Evolutionary conservation across 2,329 filamentous ascomycete species (phyloP), one percentile per base, ranked within the genome.

Genomic region (Chrysoporthe deuterocubensis): DNA sequence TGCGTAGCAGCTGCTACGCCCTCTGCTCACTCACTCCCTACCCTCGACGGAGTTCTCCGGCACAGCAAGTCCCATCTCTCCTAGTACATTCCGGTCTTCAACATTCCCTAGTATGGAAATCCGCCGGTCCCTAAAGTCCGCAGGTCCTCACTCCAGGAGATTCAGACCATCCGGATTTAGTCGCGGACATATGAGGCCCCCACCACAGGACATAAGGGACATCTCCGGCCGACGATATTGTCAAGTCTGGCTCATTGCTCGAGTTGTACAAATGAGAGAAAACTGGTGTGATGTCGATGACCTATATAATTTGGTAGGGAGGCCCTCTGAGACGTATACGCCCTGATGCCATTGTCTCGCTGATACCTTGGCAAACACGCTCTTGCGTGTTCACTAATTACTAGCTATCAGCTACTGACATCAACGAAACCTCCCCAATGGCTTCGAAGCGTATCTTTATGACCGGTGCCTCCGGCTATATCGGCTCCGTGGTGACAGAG

Each of bases 391-490:
- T 18, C 26, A 54, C 5, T 13, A 21, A 2, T 4, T 54, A 16
- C 50, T 5, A 34, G 37, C 6, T 5, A 40, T 26, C 26, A 26
- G 26, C 26, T 26, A 9, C 9, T 9, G 21, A 11, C 2, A 32
- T 14, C 9, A 52, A 2, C 48, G 5, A 2, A 44, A 32, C 16
- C 16, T 16, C 18, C 13, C 13, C 8, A n/a, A 65, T 66, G 64
- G 32, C 64, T 2, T 57, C 52, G 21, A 66, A 66, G 44, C 57
- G 44, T 42, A 65, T 65, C 67, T 82, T 82, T 74, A 75, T 82
- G 6, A 82, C 80, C 50, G 80, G 80, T 2, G 80, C 76, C 13
- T 78, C 71, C 62, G 80, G 80, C 43, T 81, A 78, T 71, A 71
- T 82, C 46, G 81, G 80, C 66, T 72, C 73, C 4, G 72, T 54